Evolutionary conservation across 2,329 filamentous ascomycete species (phyloP).

Genomic region (Fusarium sp.): DNA sequence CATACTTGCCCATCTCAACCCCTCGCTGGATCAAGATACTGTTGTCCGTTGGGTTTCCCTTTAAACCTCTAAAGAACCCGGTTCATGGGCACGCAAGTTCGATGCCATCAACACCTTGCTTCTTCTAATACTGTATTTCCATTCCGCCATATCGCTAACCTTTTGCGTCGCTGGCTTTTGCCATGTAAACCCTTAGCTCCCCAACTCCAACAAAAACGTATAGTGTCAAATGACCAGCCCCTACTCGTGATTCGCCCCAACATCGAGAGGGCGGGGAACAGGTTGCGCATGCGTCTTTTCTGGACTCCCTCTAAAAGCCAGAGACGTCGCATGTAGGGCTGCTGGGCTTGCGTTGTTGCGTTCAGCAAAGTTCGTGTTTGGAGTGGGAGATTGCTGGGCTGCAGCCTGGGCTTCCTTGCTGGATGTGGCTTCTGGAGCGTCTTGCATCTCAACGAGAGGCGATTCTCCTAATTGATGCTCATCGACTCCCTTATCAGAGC

Average conservation of each 20-base stretch:
- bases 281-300: constrained; percentile 60
- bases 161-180: constrained; percentile 33
- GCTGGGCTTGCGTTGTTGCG: constrained; percentile 44
- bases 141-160: constrained; percentile 32
- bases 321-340: constrained; percentile 53
- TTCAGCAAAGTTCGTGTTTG: constrained; percentile 4
- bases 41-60: constrained; percentile 4
- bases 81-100: not conserved
- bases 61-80: not conserved
- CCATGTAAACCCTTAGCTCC: constrained; percentile 31
- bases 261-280: constrained; percentile 45
- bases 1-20: not conserved
- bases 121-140: constrained; percentile 30
- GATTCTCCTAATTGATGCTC: constrained; percentile 23
- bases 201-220: constrained; percentile 41
- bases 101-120: constrained; percentile 4
- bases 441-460: constrained; percentile 40
- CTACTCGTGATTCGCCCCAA: constrained; percentile 45
- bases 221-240: constrained; percentile 16
- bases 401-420: not conserved
- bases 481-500: constrained; percentile 28
- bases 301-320: constrained; percentile 70
- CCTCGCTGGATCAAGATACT: not conserved
- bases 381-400: constrained; percentile 19
- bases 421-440: constrained; percentile 28